Percentiles rank a stretch among this genome's conserved stretches.
Evolutionary conservation across 352 stramenopile genomes (phyloP).

Genomic region (Thraustotheca clavata): DNA sequence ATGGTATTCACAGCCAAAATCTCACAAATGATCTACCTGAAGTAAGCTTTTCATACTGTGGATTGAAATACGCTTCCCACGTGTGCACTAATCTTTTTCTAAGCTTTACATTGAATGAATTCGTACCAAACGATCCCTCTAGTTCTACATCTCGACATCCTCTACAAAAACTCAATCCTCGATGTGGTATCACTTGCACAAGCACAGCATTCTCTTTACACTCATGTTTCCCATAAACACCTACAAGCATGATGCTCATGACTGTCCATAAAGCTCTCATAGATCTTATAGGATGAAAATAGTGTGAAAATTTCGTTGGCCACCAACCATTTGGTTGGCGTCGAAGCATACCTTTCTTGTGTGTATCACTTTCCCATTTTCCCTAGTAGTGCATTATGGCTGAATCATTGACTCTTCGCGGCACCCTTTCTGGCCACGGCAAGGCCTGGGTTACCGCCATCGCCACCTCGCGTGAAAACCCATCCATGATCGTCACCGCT

Average conservation of each 20-base stretch:
- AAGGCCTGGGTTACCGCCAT: slow-evolving; percentile 90
- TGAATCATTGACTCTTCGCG: slow-evolving; percentile 47
- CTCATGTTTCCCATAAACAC: too few species aligned
- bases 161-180: not conserved
- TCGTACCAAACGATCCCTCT: not conserved
- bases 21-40: too few species aligned
- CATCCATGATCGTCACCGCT: slow-evolving; percentile 97
- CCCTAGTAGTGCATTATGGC: slow-evolving; percentile 18
- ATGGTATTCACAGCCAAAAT: too few species aligned
- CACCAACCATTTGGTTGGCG: not conserved
- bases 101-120: not conserved
- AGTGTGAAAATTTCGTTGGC: too few species aligned
- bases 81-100: not conserved
- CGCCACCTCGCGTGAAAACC: slow-evolving; percentile 98
- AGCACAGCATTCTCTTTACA: too few species aligned
- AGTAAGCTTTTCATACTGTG: not conserved
- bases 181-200: not conserved
- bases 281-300: too few species aligned
- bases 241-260: too few species aligned
- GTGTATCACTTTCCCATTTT: slow-evolving; percentile 8
- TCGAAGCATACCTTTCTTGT: not conserved
- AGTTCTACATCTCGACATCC: not conserved
- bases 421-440: slow-evolving; percentile 83
- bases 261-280: too few species aligned
- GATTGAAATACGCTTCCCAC: not conserved